Conservation (phyloP, 306 rosid species). For the Inga oerstediana region DNA sequence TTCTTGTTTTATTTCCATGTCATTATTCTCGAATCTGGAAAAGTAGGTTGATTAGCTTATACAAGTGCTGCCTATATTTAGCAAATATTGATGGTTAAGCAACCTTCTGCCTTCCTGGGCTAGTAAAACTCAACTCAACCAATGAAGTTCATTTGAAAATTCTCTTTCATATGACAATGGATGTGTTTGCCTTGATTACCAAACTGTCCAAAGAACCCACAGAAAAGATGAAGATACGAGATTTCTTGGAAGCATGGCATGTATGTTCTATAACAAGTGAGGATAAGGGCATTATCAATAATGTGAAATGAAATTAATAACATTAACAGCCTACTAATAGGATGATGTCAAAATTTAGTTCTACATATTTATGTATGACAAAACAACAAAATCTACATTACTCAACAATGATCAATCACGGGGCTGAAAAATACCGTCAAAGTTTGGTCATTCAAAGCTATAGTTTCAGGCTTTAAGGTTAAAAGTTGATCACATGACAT, state of each 20-base stretch:
- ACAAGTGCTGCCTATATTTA: background rate
- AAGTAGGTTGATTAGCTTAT: constrained; percentile 7
- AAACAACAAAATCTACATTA: background rate
- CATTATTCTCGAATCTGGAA: background rate
- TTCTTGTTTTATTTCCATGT: background rate
- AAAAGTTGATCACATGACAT: background rate
- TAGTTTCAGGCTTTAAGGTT: constrained; percentile 1
- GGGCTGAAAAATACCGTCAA: background rate
- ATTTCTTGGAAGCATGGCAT: background rate
- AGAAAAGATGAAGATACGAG: background rate
- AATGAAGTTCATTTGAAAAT: background rate
- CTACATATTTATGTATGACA: background rate
- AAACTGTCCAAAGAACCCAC: background rate
- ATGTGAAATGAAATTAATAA: background rate
- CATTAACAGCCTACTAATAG: background rate
- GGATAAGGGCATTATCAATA: background rate
- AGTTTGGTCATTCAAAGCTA: background rate
- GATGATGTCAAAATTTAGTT: background rate
- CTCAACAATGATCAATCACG: constrained; percentile 6
- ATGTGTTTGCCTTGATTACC: background rate
- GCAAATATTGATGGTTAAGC: background rate
- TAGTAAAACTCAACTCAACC: constrained; percentile 8
- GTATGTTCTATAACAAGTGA: background rate
- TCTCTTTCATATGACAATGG: background rate
- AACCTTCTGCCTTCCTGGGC: background rate